Conservation (phyloP, 192 early-diverging fungal species). For the Coemansia sp. region DNA sequence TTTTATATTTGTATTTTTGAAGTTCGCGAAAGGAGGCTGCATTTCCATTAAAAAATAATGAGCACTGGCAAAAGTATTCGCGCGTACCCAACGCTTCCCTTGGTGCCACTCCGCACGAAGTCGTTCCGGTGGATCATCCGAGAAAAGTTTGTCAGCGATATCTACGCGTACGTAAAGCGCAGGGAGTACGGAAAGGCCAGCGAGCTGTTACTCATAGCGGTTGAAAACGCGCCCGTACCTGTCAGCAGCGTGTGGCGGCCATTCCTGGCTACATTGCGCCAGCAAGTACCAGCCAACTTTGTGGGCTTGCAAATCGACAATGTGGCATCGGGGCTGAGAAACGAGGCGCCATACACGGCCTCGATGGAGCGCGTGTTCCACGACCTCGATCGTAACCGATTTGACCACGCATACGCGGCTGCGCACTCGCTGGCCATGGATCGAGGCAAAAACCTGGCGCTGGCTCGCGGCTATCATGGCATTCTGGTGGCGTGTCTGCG, state of each 20-base stretch:
- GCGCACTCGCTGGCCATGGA: slow-evolving; percentile 25
- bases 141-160: slow-evolving; percentile 26
- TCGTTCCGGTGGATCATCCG: slow-evolving; percentile 6
- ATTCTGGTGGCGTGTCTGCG: slow-evolving; percentile 41
- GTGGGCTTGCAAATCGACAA: slow-evolving; percentile 19
- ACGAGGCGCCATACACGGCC: slow-evolving; percentile 1
- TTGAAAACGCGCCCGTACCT: slow-evolving; percentile 16
- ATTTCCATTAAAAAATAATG: no score
- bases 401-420: slow-evolving; percentile 12
- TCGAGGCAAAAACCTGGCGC: slow-evolving; percentile 19
- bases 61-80: background rate
- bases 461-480: slow-evolving; percentile 40
- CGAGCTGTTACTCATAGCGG: slow-evolving; percentile 25
- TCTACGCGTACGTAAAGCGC: slow-evolving; percentile 27
- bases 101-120: background rate
- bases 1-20: background rate
- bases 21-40: no score
- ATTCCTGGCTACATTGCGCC: slow-evolving; percentile 19
- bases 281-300: slow-evolving; percentile 5
- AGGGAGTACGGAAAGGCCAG: slow-evolving; percentile 45
- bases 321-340: slow-evolving; percentile 5
- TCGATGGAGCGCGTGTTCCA: slow-evolving; percentile 35
- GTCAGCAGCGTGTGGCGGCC: slow-evolving; percentile 29
- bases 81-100: background rate
- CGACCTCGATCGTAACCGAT: slow-evolving; percentile 3